Evolutionary conservation across 345 rosid species (phyloP).

Genomic region (Capsella bursapastoris): DNA sequence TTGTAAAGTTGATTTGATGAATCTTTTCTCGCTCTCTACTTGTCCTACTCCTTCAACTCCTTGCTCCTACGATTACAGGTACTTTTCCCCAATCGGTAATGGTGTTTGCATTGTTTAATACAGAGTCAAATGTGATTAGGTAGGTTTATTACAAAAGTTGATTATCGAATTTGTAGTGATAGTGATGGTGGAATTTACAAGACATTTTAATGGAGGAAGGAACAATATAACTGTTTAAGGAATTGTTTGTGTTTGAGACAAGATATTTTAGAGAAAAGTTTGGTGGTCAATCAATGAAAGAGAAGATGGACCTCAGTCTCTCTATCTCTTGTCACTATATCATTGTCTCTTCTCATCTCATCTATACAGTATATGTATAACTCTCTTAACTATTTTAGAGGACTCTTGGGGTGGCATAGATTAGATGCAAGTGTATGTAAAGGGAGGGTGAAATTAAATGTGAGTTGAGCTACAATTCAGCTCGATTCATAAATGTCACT

Average conservation of each 20-base stretch:
- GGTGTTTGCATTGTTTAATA: slow-evolving; percentile 3
- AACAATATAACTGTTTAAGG: slow-evolving; percentile 1
- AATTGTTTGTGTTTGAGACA: slow-evolving; percentile 20
- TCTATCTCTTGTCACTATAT: slow-evolving; percentile 27
- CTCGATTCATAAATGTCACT: slow-evolving; percentile 49
- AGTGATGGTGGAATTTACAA: slow-evolving; percentile 14
- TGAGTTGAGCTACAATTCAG: slow-evolving; percentile 39
- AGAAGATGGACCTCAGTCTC: slow-evolving; percentile 17
- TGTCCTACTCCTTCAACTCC: slow-evolving; percentile 60
- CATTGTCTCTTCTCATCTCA: slow-evolving; percentile 29
- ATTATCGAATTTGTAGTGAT: background rate
- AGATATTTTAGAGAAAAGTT: slow-evolving; percentile 29
- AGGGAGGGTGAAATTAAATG: slow-evolving; percentile 36
- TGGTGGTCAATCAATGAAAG: slow-evolving; percentile 33
- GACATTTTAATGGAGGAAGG: slow-evolving; percentile 10
- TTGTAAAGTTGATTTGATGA: slow-evolving; percentile 55
- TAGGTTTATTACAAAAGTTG: slow-evolving; percentile 22
- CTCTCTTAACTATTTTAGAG: background rate
- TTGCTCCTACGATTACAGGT: slow-evolving; percentile 71
- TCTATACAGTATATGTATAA: background rate
- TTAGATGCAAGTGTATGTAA: slow-evolving; percentile 30
- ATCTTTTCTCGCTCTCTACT: slow-evolving; percentile 57
- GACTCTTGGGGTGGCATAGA: slow-evolving; percentile 22
- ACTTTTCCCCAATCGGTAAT: slow-evolving; percentile 5
- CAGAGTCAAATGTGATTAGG: slow-evolving; percentile 21